Conservation (phyloP, 2,329 filamentous ascomycete species). For the Scedosporium aurantiacum region DNA sequence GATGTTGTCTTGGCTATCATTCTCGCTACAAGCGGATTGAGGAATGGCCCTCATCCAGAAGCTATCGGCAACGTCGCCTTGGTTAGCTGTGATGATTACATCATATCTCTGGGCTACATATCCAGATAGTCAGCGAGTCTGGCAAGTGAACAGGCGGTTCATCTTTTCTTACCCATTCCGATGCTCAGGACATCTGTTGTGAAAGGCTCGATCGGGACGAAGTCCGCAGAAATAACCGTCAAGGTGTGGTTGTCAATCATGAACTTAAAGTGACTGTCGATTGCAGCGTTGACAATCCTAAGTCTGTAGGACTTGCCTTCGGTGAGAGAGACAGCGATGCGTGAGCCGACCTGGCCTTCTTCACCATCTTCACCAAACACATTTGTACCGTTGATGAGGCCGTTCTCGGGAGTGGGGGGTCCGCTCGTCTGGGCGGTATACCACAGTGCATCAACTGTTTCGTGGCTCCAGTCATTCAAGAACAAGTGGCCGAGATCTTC, state of each 20-base stretch:
- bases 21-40: constrained; percentile 28
- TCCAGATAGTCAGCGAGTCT: not conserved
- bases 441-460: constrained; percentile 27
- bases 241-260: constrained; percentile 45
- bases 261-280: constrained; percentile 35
- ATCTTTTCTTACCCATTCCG: constrained; percentile 23
- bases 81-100: constrained; percentile 31
- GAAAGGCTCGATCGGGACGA: constrained; percentile 48
- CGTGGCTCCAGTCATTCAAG: constrained; percentile 47
- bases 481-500: constrained; percentile 49
- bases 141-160: not conserved
- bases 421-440: constrained; percentile 15
- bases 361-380: constrained; percentile 20
- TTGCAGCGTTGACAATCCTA: constrained; percentile 34
- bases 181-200: constrained; percentile 37
- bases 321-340: constrained; percentile 26
- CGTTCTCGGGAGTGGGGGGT: constrained; percentile 30
- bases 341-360: constrained; percentile 17
- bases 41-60: constrained; percentile 40
- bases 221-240: constrained; percentile 45
- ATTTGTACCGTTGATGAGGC: constrained; percentile 33
- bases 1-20: constrained; percentile 29
- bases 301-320: constrained; percentile 33
- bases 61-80: constrained; percentile 16
- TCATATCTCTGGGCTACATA: constrained; percentile 29